phyloP scores from a whole-genome alignment of 768 basidiomycete species.

The Russula emetica region DNA sequence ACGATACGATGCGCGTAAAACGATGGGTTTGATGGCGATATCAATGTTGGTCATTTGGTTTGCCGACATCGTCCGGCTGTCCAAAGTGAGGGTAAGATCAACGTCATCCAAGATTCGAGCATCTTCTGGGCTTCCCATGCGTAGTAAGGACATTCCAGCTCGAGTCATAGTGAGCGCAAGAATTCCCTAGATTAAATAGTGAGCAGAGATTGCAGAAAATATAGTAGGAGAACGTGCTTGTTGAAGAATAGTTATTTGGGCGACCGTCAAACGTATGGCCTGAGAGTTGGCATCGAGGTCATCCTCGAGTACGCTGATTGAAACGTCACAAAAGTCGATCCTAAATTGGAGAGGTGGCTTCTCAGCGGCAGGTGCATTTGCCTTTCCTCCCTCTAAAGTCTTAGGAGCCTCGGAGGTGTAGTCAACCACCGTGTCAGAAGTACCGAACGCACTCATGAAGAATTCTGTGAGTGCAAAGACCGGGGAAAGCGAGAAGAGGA shows the following conservation, averaged over 20 bases:
- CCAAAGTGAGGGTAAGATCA: constrained; percentile 81
- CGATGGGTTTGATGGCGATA: constrained; percentile 71
- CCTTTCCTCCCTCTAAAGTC: constrained; percentile 17
- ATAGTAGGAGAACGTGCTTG: constrained; percentile 51
- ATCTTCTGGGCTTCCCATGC: constrained; percentile 82
- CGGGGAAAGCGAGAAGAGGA: constrained; percentile 91
- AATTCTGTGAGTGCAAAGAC: constrained; percentile 86
- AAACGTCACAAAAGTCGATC: constrained; percentile 85
- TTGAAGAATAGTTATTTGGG: constrained; percentile 82
- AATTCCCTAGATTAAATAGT: constrained; percentile 51
- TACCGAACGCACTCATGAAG: constrained; percentile 56
- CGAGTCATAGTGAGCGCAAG: constrained; percentile 73
- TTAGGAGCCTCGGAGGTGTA: constrained; percentile 23
- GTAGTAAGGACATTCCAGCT: constrained; percentile 90
- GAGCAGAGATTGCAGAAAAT: constrained; percentile 1
- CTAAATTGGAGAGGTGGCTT: constrained; percentile 54
- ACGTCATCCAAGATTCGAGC: constrained; percentile 93
- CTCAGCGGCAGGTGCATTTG: constrained; percentile 12
- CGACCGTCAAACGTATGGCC: constrained; percentile 80
- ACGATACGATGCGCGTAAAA: constrained; percentile 92
- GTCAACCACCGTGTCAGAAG: constrained; percentile 26
- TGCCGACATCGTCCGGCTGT: constrained; percentile 64
- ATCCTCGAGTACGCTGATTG: constrained; percentile 82
- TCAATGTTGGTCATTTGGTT: constrained; percentile 83
- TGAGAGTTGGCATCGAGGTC: constrained; percentile 75